Conservation (phyloP, 371 early-diverging fungal genomes). For the Cladochytrium tenue region DNA sequence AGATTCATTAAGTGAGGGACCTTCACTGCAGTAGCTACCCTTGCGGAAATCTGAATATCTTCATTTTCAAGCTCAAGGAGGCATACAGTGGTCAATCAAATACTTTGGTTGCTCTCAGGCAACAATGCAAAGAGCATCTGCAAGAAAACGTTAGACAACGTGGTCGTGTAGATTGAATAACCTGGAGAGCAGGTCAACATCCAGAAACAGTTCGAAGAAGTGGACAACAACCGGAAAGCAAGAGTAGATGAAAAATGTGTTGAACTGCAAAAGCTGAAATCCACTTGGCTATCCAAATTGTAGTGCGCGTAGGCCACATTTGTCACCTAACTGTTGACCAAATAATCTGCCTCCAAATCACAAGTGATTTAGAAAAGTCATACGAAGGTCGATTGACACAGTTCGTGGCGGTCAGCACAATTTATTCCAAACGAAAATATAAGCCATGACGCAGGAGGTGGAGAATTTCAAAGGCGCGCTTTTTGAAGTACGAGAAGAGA, state of each 20-base stretch:
- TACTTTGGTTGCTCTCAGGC: constrained; percentile 3
- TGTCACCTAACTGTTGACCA: background rate
- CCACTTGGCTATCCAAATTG: background rate
- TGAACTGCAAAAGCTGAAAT: constrained; percentile 13
- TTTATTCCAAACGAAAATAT: background rate
- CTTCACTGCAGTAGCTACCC: background rate
- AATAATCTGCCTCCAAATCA: constrained; percentile 1
- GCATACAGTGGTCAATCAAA: constrained; percentile 9
- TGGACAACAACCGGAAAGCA: constrained; percentile 11
- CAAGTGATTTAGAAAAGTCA: constrained; percentile 4
- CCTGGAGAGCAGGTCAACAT: constrained; percentile 4
- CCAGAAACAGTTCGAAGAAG: constrained; percentile 19
- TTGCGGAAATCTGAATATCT: background rate
- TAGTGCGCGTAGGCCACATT: background rate
- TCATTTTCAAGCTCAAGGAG: constrained; percentile 20
- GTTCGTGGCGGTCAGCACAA: background rate
- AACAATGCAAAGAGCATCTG: background rate
- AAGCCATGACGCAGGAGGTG: constrained; percentile 9
- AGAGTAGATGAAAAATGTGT: constrained; percentile 7
- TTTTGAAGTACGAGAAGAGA: constrained; percentile 15
- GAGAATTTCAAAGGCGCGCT: constrained; percentile 12
- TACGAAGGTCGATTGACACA: background rate
- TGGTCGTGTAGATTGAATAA: background rate
- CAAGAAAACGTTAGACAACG: constrained; percentile 16
- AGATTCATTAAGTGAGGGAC: constrained; percentile 41